Percentiles rank a stretch among this genome's conserved stretches.
Evolutionary conservation across 2,329 filamentous ascomycete genomes (phyloP).

Genomic region (Cladobotryum mycophilum): DNA sequence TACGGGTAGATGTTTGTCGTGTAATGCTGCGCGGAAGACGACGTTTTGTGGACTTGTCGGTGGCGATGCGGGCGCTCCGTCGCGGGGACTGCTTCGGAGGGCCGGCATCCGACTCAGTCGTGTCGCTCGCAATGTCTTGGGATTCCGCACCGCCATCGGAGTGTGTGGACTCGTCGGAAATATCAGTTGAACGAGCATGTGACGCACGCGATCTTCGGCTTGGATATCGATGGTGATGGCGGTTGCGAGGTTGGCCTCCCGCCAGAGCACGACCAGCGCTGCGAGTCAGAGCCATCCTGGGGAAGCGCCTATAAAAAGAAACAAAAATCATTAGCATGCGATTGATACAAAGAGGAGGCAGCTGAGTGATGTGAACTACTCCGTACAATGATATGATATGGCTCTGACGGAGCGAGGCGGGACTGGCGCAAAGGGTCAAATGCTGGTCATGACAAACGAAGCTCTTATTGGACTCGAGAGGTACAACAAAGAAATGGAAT

Average conservation of each 20-base stretch:
- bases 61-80: not conserved
- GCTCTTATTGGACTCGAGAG: too few relatives aligned
- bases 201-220: conserved; percentile 3
- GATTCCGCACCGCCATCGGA: conserved; percentile 1
- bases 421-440: too few relatives aligned
- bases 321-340: not conserved
- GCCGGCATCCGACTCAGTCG: not conserved
- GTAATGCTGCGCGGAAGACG: conserved; percentile 1
- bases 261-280: conserved; percentile 15
- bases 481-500: too few relatives aligned
- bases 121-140: not conserved
- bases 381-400: too few relatives aligned
- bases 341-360: too few relatives aligned
- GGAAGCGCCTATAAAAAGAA: not conserved
- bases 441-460: too few relatives aligned
- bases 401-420: too few relatives aligned
- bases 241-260: conserved; percentile 18
- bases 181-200: not conserved
- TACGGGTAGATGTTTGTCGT: not conserved
- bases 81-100: not conserved
- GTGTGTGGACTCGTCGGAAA: not conserved
- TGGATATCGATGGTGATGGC: conserved; percentile 6
- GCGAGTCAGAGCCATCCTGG: conserved; percentile 24
- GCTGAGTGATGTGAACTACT: too few relatives aligned
- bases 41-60: not conserved